Conservation (phyloP, 116 monocot species). For the Zostera marina region DNA sequence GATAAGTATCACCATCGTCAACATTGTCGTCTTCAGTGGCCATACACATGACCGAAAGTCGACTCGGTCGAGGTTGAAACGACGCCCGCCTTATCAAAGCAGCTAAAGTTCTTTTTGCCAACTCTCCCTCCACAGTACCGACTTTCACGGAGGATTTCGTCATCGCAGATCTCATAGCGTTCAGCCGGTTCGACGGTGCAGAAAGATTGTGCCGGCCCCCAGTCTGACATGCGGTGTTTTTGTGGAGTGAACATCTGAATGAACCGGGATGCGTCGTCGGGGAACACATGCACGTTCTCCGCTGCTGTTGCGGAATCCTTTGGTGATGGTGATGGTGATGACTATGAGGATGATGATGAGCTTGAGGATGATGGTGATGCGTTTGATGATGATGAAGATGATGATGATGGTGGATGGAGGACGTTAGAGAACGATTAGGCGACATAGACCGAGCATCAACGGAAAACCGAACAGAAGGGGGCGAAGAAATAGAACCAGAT, state of each 20-base stretch:
- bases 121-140: conserved; percentile 46
- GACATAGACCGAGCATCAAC: conserved; percentile 13
- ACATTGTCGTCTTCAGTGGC: conserved; percentile 25
- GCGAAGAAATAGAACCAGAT: conserved; percentile 1
- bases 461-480: conserved; percentile 25
- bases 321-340: conserved; percentile 1
- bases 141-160: conserved; percentile 51
- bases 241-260: conserved; percentile 58
- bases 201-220: background rate
- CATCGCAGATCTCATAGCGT: conserved; percentile 49
- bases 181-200: conserved; percentile 30
- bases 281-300: conserved; percentile 49
- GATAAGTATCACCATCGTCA: background rate
- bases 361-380: background rate
- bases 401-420: background rate
- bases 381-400: background rate
- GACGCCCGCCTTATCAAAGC: conserved; percentile 34
- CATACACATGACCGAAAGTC: conserved; percentile 55
- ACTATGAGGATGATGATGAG: background rate
- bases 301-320: conserved; percentile 2
- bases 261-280: conserved; percentile 51
- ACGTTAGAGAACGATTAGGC: conserved; percentile 10
- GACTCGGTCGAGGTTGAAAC: conserved; percentile 46
- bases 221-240: conserved; percentile 4
- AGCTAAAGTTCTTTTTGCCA: conserved; percentile 39